Evolutionary conservation across 2,329 filamentous ascomycete species (phyloP).

Genomic region (Pseudonectria foliicola): DNA sequence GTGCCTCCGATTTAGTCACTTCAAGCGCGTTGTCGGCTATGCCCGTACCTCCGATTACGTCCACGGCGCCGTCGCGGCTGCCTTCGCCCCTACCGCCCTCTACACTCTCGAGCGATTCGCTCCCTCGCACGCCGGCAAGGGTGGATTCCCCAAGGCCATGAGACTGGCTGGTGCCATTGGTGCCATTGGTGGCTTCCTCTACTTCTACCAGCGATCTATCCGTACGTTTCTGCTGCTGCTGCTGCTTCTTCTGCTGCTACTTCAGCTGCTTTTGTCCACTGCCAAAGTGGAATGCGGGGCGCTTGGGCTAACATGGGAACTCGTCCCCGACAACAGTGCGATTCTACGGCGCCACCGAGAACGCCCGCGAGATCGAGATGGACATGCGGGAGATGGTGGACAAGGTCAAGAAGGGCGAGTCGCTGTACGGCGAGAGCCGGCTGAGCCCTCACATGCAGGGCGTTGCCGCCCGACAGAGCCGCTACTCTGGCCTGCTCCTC

Average conservation of each 20-base stretch:
- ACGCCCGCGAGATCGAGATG: constrained; percentile 83
- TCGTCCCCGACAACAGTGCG: constrained; percentile 68
- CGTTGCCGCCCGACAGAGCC: constrained; percentile 83
- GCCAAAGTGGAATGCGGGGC: too few relatives aligned
- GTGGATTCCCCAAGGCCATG: constrained; percentile 77
- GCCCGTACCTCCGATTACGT: constrained; percentile 79
- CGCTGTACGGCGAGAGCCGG: constrained; percentile 75
- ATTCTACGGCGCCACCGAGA: constrained; percentile 94
- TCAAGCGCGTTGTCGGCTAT: constrained; percentile 84
- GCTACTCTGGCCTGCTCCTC: constrained; percentile 79
- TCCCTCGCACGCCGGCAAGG: constrained; percentile 76
- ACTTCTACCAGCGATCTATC: constrained; percentile 76
- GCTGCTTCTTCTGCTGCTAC: too few relatives aligned
- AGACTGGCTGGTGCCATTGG: constrained; percentile 69
- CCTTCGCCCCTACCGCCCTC: constrained; percentile 68
- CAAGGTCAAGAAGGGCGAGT: constrained; percentile 87
- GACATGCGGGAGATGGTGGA: constrained; percentile 98
- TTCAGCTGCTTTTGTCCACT: too few relatives aligned
- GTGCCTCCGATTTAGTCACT: constrained; percentile 57
- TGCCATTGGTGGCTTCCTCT: constrained; percentile 69
- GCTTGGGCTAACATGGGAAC: too few relatives aligned
- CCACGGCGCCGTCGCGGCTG: constrained; percentile 59
- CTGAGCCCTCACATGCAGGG: constrained; percentile 89
- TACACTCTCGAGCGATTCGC: constrained; percentile 75
- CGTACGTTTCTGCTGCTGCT: constrained; percentile 57